Base-by-base conservation (phyloP, 225 moss, liverwort and hornwort genomes). In the Asterella californica region DNA sequence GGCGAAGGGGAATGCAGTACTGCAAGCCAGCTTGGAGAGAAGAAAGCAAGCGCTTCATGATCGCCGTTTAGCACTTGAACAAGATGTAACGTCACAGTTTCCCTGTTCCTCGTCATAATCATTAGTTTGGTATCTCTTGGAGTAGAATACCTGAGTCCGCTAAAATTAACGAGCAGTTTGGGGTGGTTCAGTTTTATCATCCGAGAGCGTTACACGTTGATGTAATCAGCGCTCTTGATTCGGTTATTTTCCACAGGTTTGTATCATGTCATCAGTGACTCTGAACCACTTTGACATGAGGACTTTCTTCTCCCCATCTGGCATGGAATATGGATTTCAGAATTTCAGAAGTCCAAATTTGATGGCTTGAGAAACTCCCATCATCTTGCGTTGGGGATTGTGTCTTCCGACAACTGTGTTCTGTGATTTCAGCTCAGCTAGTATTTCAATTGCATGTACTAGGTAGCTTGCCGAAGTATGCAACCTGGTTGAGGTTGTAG, bases 1-100 rank as follows among this genome's bases (percentile, higher is more conserved):
- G 92, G 93, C 91, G 11, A 94, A 99, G 84, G 94, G 89, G 61
- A 99, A 92, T 88, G 91, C 93, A 46, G 93, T 91, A 5, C 83
- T 94, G 84, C 93, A 93, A 89, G 94, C 97, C 57, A 93, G 92
- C 66, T 85, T 99, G 89, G 92, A 99, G 85, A 92, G 92, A 87
- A 93, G 94, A 73, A 94, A 94, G 76, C 91, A 93, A 88, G 94
- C 91, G 81, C 82, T 99, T 75, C 97, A 94, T 80, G 94, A 93
- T 77, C 90, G 91, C 21, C 93, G 93, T 46, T 63, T 94, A 80
- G 90, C 90, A 80, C 90, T 94, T 72, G 97, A 99, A 87, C 97
- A 94, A 90, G 92, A 94, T 84, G 97, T 92, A 87, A 50, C 18
- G 38, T 47, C 21, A 24, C 9, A 34, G 22, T 25, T 36, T 22